Evolutionary conservation across 495 filamentous ascomycete genomes (phyloP), one percentile per base, ranked within the genome.

Genomic region (Annulohypoxylon moriforme): DNA sequence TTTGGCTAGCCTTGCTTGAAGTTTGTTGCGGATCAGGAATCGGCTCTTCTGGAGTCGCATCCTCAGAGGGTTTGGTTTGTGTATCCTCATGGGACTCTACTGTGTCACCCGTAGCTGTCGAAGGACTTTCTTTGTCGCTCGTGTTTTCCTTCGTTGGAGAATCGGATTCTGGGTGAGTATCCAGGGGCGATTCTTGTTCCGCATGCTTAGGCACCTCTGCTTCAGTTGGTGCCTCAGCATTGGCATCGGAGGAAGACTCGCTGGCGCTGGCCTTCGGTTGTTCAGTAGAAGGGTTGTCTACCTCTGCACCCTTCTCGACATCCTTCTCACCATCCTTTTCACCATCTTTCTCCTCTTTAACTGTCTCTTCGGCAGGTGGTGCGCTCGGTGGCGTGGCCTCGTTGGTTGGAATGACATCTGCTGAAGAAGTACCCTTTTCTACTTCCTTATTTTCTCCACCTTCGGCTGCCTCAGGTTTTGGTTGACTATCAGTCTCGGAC

Each of bases 401-500:
- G 13, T 63, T 27, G 8, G 59, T 38, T 31, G 50, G 50, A 13
- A 55, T 38, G 22, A 44, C 29, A 38, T 73, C 68, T 53, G 60
- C 56, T 53, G 34, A 22, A 22, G 68, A 44, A 7, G 53, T 16
- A 18, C n/a, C 50, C 52, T 72, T 64, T 6, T 69, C 67, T 71
- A 24, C 38, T 44, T 34, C 75, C 71, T 44, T 67, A 33, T 27
- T 27, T 57, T 59, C 66, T 38, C 40, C 72, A 31, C 60, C 55
- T 52, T 75, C 67, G 11, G 70, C 68, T 36, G 47, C 46, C 36
- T 72, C 34, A 29, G 36, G 49, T 31, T 56, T 47, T 20, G 60
- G 64, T 53, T 73, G 60, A n/a, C 52, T 11, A 25, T 69, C 74
- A 33, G 38, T 46, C 13, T 70, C 65, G 33, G 60, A 36, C 38